Conservation (phyloP, 2,329 filamentous ascomycete species). For the Xylariales sp. region DNA sequence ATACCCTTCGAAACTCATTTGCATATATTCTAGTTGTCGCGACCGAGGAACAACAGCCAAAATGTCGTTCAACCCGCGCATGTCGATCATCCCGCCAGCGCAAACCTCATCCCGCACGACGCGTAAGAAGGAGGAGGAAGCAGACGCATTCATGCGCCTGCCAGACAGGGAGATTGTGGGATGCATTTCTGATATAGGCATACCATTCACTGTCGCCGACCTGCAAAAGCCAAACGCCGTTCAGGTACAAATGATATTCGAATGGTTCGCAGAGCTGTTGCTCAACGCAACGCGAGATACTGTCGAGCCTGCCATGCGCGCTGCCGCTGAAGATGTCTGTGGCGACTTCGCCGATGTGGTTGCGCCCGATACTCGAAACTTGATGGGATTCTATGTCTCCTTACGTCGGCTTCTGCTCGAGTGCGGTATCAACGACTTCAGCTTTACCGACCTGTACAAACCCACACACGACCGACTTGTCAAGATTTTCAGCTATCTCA, state of each 20-base stretch:
- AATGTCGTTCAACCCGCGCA: slow-evolving; percentile 57
- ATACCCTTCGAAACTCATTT: background rate
- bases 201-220: slow-evolving; percentile 80
- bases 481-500: slow-evolving; percentile 95
- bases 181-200: slow-evolving; percentile 95
- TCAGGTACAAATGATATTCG: slow-evolving; percentile 95
- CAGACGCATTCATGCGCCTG: slow-evolving; percentile 56
- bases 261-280: slow-evolving; percentile 92
- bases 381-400: slow-evolving; percentile 93
- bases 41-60: slow-evolving; percentile 11
- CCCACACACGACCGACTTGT: slow-evolving; percentile 86
- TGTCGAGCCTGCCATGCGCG: slow-evolving; percentile 91
- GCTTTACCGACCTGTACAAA: slow-evolving; percentile 85
- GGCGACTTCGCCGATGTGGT: slow-evolving; percentile 82
- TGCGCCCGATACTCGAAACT: slow-evolving; percentile 80
- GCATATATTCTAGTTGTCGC: background rate
- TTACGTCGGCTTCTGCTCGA: slow-evolving; percentile 75
- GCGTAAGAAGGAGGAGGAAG: slow-evolving; percentile 55
- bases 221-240: slow-evolving; percentile 90
- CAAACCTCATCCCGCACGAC: slow-evolving; percentile 45
- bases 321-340: slow-evolving; percentile 81
- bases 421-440: slow-evolving; percentile 91
- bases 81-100: slow-evolving; percentile 54
- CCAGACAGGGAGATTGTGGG: slow-evolving; percentile 81
- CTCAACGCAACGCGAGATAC: slow-evolving; percentile 92